Conservation (phyloP, 192 early-diverging fungal genomes). For the Cladochytrium replicatum region DNA sequence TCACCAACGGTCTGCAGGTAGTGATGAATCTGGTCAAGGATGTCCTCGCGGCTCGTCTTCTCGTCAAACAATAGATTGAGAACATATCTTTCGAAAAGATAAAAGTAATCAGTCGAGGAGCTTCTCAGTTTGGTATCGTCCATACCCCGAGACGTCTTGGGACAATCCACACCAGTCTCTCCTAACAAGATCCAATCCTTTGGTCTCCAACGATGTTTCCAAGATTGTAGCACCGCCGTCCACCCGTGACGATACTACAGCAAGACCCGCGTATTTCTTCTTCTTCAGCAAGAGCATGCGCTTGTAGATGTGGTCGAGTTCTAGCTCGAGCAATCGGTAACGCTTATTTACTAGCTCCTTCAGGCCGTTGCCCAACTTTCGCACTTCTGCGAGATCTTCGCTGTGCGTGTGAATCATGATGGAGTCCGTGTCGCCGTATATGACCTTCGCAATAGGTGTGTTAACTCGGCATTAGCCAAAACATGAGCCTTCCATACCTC, state of each 20-base stretch:
- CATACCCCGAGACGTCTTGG: constrained; percentile 74
- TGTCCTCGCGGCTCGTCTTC: constrained; percentile 62
- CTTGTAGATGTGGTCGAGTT: constrained; percentile 88
- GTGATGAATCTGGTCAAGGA: constrained; percentile 67
- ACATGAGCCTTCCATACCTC: constrained; percentile 40
- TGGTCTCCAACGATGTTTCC: constrained; percentile 60
- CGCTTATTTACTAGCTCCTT: constrained; percentile 80
- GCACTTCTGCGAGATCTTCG: constrained; percentile 57
- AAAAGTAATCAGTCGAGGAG: constrained; percentile 12
- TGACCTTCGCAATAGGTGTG: constrained; percentile 45
- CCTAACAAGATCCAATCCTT: constrained; percentile 91
- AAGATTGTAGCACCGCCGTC: constrained; percentile 33
- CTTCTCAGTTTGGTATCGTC: too few relatives aligned
- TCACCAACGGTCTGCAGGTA: constrained; percentile 59
- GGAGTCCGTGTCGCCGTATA: constrained; percentile 99
- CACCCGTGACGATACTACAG: constrained; percentile 32
- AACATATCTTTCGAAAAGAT: constrained; percentile 26
- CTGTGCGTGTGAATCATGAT: constrained; percentile 94
- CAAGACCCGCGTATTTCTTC: constrained; percentile 94
- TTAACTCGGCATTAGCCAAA: not conserved
- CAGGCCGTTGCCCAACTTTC: constrained; percentile 70
- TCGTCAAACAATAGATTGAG: constrained; percentile 47
- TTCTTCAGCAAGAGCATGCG: constrained; percentile 89
- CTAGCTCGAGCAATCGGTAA: constrained; percentile 92
- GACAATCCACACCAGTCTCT: constrained; percentile 96